A percentile compares a stretch with the other conserved stretches of the same genome.
phyloP scores from a whole-genome alignment of 768 basidiomycete species.

The Amanita jacksonii region DNA sequence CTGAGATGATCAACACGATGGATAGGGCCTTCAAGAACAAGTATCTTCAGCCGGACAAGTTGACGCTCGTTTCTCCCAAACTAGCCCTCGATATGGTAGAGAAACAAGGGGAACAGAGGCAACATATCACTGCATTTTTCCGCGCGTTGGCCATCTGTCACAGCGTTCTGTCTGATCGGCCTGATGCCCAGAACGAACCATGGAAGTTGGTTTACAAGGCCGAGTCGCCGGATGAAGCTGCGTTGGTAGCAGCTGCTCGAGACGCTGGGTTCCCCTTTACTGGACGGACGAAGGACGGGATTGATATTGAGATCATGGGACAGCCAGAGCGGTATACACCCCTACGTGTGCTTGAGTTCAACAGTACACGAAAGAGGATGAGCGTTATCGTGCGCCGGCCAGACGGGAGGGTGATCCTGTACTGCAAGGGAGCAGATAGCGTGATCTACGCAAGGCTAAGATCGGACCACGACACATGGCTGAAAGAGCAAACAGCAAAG shows the following conservation, averaged over 20 bases:
- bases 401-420: constrained; percentile 72
- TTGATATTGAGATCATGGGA: constrained; percentile 91
- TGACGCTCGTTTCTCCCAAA: constrained; percentile 83
- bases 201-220: constrained; percentile 83
- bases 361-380: constrained; percentile 92
- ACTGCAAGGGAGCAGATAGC: constrained; percentile 96
- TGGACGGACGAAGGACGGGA: constrained; percentile 54
- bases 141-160: constrained; percentile 94
- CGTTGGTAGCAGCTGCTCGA: constrained; percentile 83
- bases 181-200: constrained; percentile 52
- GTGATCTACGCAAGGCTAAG: constrained; percentile 86
- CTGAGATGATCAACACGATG: constrained; percentile 69
- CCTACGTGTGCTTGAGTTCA: constrained; percentile 86
- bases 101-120: constrained; percentile 46
- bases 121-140: constrained; percentile 76
- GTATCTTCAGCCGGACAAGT: constrained; percentile 67
- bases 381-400: constrained; percentile 83
- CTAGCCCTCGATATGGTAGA: constrained; percentile 73
- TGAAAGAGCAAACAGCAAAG: constrained; percentile 71
- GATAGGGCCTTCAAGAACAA: constrained; percentile 81
- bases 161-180: constrained; percentile 74
- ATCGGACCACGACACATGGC: constrained; percentile 56
- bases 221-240: constrained; percentile 93
- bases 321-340: constrained; percentile 74
- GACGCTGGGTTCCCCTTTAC: constrained; percentile 93